Evolutionary conservation across 495 filamentous ascomycete genomes (phyloP), one percentile per base, ranked within the genome.

Genomic region (Tuber aestivum): DNA sequence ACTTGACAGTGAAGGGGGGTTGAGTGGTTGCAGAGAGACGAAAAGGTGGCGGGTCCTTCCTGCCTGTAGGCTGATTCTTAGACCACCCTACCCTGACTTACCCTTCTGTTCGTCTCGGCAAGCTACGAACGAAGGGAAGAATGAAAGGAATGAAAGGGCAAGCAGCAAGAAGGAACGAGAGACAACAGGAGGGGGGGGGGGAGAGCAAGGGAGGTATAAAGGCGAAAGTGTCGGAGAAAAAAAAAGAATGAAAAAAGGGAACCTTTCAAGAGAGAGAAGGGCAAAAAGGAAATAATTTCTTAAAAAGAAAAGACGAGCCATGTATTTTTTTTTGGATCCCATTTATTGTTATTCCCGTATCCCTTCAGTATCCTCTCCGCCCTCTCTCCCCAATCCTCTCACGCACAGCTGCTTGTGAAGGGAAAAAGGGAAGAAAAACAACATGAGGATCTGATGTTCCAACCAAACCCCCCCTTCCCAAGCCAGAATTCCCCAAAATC

Each of bases 301-400:
- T 8, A 27, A 56, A 56, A 27, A 56, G n/a, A n/a, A 27, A 56
- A 10, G 8, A n/a, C 8, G 23, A 56, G n/a, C 50, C n/a, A 23
- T 56, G 10, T 72, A 48, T 50, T 21, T 65, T 65, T 78, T 78
- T 40, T 40, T 40, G 38, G 42, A 45, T 45, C 45, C 41, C 45
- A 45, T 45, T 50, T 68, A 75, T 70, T 48, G 61, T 27, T 69
- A 37, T 72, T 41, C n/a, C n/a, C n/a, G n/a, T n/a, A 35, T 9
- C 8, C 65, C n/a, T 41, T 20, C 32, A 12, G 20, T 40, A 40
- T 40, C 32, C 70, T 70, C 77, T 35, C 74, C 70, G 1, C 70
- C 0, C 56, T 61, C 56, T 32, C 56, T 61, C 12, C 27, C 32
- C 56, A 61, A 61, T 44, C 42, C 32, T 12, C 4, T 35, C 56